Percentiles rank a stretch among this genome's conserved stretches.
Evolutionary conservation across 129 eudicot genomes (phyloP).

Genomic region (Saposhnikovia divaricata): DNA sequence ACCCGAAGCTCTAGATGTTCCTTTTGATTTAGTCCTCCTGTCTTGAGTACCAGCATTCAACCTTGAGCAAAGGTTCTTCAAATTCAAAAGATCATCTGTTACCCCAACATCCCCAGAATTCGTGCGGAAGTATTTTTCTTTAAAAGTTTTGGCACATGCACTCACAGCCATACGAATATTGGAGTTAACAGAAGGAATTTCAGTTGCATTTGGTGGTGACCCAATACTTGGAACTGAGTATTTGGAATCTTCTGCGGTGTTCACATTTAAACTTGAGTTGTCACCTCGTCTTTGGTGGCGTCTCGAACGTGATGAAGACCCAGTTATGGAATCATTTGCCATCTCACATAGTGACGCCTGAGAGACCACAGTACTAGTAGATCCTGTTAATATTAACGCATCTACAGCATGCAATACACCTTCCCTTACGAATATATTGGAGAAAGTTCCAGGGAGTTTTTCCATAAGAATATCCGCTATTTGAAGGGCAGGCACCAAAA

Average conservation of each 20-base stretch:
- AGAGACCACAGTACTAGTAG: slow-evolving; percentile 33
- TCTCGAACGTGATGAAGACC: slow-evolving; percentile 77
- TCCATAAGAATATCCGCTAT: slow-evolving; percentile 91
- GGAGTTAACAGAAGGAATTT: slow-evolving; percentile 55
- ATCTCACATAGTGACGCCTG: slow-evolving; percentile 56
- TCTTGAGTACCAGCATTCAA: slow-evolving; percentile 66
- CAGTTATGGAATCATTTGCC: slow-evolving; percentile 72
- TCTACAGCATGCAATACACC: slow-evolving; percentile 97
- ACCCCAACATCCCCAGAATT: slow-evolving; percentile 63
- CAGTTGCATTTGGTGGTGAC: slow-evolving; percentile 49
- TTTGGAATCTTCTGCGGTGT: slow-evolving; percentile 55
- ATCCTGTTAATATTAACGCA: slow-evolving; percentile 43
- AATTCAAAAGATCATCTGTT: slow-evolving; percentile 78
- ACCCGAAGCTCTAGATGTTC: slow-evolving; percentile 63
- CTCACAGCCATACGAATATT: slow-evolving; percentile 66
- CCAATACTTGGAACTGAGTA: slow-evolving; percentile 35
- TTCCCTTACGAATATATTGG: slow-evolving; percentile 92
- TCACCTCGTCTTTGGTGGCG: slow-evolving; percentile 73
- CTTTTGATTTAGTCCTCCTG: slow-evolving; percentile 54
- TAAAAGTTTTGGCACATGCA: slow-evolving; percentile 75
- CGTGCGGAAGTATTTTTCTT: slow-evolving; percentile 80
- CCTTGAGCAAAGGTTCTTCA: slow-evolving; percentile 69
- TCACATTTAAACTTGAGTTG: slow-evolving; percentile 44
- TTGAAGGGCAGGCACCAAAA: slow-evolving; percentile 89
- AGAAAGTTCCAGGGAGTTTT: slow-evolving; percentile 81